Evolutionary conservation across 805 yeast genomes (phyloP).

Genomic region (Nakazawaea peltata): DNA sequence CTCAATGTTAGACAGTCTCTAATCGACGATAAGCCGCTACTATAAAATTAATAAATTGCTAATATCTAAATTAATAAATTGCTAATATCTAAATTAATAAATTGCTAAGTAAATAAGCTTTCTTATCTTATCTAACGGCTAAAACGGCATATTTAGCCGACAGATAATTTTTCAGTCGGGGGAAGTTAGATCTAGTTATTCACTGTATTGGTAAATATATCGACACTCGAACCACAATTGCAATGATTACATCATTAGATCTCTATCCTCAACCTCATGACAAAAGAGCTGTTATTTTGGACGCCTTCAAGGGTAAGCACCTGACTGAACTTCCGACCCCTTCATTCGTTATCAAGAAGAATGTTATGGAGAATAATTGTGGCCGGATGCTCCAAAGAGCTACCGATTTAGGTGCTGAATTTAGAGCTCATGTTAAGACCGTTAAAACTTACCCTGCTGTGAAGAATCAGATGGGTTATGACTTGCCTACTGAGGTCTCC

Average conservation of each 20-base stretch:
- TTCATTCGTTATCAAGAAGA: constrained; percentile 39
- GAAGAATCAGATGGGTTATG: constrained; percentile 41
- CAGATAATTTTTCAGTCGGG: no score
- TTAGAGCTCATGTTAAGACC: constrained; percentile 72
- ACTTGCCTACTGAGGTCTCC: constrained; percentile 17
- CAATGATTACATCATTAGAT: constrained; percentile 11
- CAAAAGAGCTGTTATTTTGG: constrained; percentile 14
- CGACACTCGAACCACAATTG: no score
- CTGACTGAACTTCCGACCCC: constrained; percentile 47
- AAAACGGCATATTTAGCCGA: no score
- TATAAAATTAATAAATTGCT: no score
- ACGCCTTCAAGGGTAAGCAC: constrained; percentile 31
- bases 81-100: no score
- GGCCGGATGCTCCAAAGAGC: constrained; percentile 41
- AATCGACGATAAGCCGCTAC: no score
- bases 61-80: no score
- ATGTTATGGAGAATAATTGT: constrained; percentile 35
- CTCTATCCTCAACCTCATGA: constrained; percentile 15
- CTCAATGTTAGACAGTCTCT: no score
- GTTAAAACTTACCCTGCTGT: constrained; percentile 63
- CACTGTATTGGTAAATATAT: no score
- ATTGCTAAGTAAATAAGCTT: no score
- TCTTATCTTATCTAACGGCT: no score
- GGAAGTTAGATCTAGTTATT: no score
- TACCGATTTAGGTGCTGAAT: constrained; percentile 26